These are phyloP conservation scores for Elsinoe batatas DNA, from an alignment of 2,329 filamentous ascomycete genomes.

Conservation along the genomic window DNA sequence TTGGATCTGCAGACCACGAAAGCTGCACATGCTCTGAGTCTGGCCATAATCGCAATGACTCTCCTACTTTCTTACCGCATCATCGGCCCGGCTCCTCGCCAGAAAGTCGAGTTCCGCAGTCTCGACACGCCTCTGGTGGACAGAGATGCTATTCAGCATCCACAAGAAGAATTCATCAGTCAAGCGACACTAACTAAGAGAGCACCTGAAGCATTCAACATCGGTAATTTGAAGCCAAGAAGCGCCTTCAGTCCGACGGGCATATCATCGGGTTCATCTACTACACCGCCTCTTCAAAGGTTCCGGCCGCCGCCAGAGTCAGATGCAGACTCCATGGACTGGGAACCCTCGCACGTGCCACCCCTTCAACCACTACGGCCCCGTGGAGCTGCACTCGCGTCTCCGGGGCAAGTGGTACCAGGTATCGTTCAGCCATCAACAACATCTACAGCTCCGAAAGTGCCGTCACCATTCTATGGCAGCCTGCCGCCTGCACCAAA, in stretches of 20 bases:
- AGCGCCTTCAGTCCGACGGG: conserved; percentile 3
- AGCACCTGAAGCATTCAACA: conserved; percentile 23
- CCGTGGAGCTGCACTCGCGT: not conserved
- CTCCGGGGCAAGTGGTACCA: not conserved
- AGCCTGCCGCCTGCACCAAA: conserved; percentile 59
- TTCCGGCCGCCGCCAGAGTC: conserved; percentile 18
- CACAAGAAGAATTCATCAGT: conserved; percentile 30
- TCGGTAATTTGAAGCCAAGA: conserved; percentile 25
- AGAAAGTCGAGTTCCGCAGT: conserved; percentile 13
- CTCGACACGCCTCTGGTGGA: conserved; percentile 13
- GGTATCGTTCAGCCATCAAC: conserved; percentile 21
- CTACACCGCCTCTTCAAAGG: conserved; percentile 14
- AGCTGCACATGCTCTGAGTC: conserved; percentile 47
- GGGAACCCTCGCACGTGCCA: conserved; percentile 42
- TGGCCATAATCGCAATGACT: conserved; percentile 40
- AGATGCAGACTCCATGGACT: conserved; percentile 58
- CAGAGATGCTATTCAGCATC: conserved; percentile 23
- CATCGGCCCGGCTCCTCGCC: conserved; percentile 2
- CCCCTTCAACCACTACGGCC: not conserved
- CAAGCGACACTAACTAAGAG: not conserved
- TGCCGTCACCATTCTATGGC: conserved; percentile 55
- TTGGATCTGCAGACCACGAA: conserved; percentile 21
- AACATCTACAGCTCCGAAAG: conserved; percentile 31
- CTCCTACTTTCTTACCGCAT: conserved; percentile 14
- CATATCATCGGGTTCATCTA: conserved; percentile 10